Conservation (phyloP, 495 filamentous ascomycete species). For the Amniculicola lignicola region DNA sequence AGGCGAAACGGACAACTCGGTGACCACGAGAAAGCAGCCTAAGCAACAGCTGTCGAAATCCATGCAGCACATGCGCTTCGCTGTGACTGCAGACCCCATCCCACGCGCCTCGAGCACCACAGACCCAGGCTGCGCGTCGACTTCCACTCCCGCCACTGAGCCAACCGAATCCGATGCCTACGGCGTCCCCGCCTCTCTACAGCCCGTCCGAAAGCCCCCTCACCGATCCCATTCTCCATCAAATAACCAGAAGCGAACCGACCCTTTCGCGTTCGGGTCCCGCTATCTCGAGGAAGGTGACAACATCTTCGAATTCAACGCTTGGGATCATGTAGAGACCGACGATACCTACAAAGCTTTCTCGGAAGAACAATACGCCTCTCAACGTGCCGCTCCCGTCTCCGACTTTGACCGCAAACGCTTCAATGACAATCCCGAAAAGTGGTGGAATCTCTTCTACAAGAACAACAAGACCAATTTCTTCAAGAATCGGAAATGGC, state of each 20-base stretch:
- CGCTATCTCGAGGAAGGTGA: conserved; percentile 77
- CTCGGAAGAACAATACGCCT: conserved; percentile 72
- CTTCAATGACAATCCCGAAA: conserved; percentile 85
- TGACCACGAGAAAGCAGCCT: conserved; percentile 17
- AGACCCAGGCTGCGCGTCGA: background rate
- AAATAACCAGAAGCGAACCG: conserved; percentile 72
- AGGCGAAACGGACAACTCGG: conserved; percentile 26
- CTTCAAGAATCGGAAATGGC: conserved; percentile 98
- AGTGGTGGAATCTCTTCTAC: conserved; percentile 97
- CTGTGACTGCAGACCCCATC: conserved; percentile 38
- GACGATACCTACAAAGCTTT: conserved; percentile 80
- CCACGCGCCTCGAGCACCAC: conserved; percentile 11
- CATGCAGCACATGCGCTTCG: conserved; percentile 46
- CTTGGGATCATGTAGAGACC: conserved; percentile 94
- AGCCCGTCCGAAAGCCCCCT: conserved; percentile 38
- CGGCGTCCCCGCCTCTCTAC: conserved; percentile 47
- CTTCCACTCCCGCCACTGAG: conserved; percentile 10
- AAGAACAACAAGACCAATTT: conserved; percentile 92
- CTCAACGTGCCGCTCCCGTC: conserved; percentile 78
- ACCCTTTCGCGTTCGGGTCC: conserved; percentile 94
- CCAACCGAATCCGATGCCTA: conserved; percentile 40
- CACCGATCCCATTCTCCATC: conserved; percentile 53
- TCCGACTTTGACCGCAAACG: conserved; percentile 79
- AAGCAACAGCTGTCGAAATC: conserved; percentile 42
- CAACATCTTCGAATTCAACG: conserved; percentile 92